Percentiles rank a stretch among this genome's conserved stretches.
These are phyloP conservation scores for Coemansia asiatica DNA, from an alignment of 192 early-diverging fungal species.

Conservation along the genomic window DNA sequence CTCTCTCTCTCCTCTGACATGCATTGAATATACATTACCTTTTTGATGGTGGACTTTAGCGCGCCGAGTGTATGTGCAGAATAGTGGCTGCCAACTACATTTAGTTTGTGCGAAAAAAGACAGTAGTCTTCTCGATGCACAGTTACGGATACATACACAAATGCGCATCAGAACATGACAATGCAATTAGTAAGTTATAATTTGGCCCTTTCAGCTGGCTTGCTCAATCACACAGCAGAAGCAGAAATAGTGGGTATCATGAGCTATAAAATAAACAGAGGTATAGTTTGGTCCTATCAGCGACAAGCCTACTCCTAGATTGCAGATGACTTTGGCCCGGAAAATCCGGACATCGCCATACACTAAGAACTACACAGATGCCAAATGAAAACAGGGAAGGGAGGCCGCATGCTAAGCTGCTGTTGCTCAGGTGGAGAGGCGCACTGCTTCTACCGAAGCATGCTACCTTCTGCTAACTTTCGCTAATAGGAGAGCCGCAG, in stretches of 20 bases:
- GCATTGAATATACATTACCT: constrained; percentile 57
- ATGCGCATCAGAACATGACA: neutral
- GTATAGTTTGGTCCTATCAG: neutral
- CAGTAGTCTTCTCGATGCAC: neutral
- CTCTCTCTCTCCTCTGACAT: neutral
- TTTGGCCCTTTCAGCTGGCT: neutral
- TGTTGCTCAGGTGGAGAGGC: neutral
- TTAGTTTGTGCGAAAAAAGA: neutral
- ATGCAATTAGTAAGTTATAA: neutral
- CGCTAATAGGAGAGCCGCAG: neutral
- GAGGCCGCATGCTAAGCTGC: neutral
- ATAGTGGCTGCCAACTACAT: constrained; percentile 72
- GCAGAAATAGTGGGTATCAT: neutral
- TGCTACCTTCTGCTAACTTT: neutral
- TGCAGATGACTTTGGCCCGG: neutral
- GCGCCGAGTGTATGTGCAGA: constrained; percentile 72
- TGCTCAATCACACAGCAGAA: neutral
- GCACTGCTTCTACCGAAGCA: neutral
- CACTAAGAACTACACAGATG: neutral
- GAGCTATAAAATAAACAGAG: neutral
- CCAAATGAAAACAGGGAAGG: neutral
- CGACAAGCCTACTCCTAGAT: neutral
- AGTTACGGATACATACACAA: neutral
- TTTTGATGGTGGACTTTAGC: constrained; percentile 73
- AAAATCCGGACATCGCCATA: neutral